Conservation (phyloP, 805 yeast species). For the Yamadazyma philogaea region DNA sequence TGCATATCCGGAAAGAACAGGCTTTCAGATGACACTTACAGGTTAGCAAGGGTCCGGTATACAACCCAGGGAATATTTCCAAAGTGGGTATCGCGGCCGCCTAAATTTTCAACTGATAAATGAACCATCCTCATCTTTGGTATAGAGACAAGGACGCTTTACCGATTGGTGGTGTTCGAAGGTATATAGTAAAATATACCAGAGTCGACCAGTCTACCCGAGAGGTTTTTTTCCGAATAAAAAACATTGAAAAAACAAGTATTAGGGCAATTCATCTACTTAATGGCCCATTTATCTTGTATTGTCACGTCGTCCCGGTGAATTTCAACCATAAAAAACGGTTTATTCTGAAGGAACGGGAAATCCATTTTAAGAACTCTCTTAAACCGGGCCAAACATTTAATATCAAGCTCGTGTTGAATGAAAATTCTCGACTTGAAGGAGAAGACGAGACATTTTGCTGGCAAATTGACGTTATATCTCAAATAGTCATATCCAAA, state of each 20-base stretch:
- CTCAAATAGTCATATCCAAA: conserved; percentile 39
- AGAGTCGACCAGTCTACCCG: conserved; percentile 14
- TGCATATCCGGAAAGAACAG: no score
- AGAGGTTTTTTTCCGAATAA: conserved; percentile 33
- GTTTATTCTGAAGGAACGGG: conserved; percentile 25
- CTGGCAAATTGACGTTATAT: conserved; percentile 41
- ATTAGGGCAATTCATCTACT: conserved; percentile 41
- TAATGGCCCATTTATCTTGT: conserved; percentile 43
- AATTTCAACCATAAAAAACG: conserved; percentile 25
- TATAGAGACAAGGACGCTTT: conserved; percentile 34
- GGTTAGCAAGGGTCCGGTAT: no score
- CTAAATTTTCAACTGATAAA: conserved; percentile 1
- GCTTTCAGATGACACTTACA: no score
- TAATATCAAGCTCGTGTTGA: conserved; percentile 51
- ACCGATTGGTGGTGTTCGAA: conserved; percentile 36
- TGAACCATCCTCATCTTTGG: conserved; percentile 26
- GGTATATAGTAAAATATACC: conserved; percentile 31
- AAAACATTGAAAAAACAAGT: conserved; percentile 35
- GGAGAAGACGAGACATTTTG: conserved; percentile 16
- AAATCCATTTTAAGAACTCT: conserved; percentile 36
- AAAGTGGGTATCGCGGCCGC: neutral
- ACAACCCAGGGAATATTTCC: neutral
- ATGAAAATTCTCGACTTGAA: conserved; percentile 34
- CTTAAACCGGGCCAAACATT: conserved; percentile 72
- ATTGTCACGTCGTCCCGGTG: conserved; percentile 42